These are phyloP conservation scores for Trichoderma brevicompactum DNA, from an alignment of 2,329 filamentous ascomycete genomes.

Conservation along the genomic window DNA sequence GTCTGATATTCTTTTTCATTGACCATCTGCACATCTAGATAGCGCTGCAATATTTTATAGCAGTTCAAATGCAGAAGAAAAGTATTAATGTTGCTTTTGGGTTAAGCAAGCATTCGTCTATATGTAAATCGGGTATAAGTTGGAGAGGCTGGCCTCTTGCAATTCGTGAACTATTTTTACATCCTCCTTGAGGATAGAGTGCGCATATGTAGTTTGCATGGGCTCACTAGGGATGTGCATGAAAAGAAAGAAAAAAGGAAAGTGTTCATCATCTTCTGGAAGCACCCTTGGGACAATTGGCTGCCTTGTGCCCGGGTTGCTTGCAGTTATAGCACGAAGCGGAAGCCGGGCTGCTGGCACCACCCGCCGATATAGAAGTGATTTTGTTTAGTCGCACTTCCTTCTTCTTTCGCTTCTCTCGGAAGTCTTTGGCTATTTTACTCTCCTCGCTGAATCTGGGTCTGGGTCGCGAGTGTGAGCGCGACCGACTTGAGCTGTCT, in stretches of 20 bases:
- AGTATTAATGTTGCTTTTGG: not conserved
- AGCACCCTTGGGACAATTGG: conserved; percentile 54
- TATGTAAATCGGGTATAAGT: conserved; percentile 13
- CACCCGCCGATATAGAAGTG: conserved; percentile 61
- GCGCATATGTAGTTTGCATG: not conserved
- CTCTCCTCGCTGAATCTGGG: conserved; percentile 37
- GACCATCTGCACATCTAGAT: not conserved
- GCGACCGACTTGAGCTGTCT: conserved; percentile 38
- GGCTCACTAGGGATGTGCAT: not conserved
- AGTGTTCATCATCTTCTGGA: conserved; percentile 17
- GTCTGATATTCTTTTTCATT: not conserved
- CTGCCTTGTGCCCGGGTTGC: conserved; percentile 62
- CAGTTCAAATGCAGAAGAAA: not conserved
- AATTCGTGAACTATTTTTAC: not conserved
- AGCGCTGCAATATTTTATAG: not conserved
- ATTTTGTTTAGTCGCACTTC: conserved; percentile 68
- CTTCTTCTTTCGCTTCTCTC: conserved; percentile 65
- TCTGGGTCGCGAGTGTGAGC: conserved; percentile 43
- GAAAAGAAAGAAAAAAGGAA: not conserved
- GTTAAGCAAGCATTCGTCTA: conserved; percentile 19
- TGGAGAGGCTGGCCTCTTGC: not conserved
- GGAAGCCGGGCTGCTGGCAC: conserved; percentile 37
- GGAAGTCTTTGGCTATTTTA: conserved; percentile 52
- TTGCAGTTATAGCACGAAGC: conserved; percentile 65
- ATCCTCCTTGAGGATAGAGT: not conserved